phyloP scores from a whole-genome alignment of 2,329 filamentous ascomycete genomes.

The Fusarium brachygibbosum region DNA sequence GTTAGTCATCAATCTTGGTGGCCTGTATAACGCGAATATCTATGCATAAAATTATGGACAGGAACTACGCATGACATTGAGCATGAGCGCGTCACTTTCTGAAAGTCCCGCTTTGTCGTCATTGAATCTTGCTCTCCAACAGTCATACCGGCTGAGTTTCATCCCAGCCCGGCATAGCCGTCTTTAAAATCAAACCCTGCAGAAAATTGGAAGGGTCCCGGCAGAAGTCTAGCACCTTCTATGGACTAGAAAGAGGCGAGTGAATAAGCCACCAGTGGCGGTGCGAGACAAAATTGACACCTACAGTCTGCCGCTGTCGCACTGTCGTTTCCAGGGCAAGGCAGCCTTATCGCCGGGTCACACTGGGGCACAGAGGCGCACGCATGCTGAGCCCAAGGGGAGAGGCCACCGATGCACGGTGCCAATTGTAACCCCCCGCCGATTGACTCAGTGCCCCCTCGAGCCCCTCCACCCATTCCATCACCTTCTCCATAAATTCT shows the following conservation, averaged over 20 bases:
- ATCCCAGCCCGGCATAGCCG: conserved; percentile 20
- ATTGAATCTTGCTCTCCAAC: conserved; percentile 14
- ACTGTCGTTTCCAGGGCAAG: conserved; percentile 18
- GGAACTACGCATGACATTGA: background rate
- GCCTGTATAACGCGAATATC: background rate
- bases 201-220: conserved; percentile 14
- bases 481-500: conserved; percentile 51
- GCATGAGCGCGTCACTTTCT: conserved; percentile 30
- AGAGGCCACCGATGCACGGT: conserved; percentile 44
- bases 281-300: conserved; percentile 31
- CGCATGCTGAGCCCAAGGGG: background rate
- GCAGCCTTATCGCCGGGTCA: conserved; percentile 27
- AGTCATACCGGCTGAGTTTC: conserved; percentile 29
- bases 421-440: conserved; percentile 49
- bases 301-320: background rate
- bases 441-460: conserved; percentile 55
- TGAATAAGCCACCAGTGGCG: conserved; percentile 43
- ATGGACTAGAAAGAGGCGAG: conserved; percentile 33
- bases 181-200: conserved; percentile 2
- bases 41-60: conserved; percentile 1
- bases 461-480: conserved; percentile 50
- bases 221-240: conserved; percentile 51
- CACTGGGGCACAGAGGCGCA: conserved; percentile 26
- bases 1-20: conserved; percentile 42
- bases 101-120: conserved; percentile 41